Conservation (phyloP, 2,329 filamentous ascomycete genomes). For the Fusarium anguioides region DNA sequence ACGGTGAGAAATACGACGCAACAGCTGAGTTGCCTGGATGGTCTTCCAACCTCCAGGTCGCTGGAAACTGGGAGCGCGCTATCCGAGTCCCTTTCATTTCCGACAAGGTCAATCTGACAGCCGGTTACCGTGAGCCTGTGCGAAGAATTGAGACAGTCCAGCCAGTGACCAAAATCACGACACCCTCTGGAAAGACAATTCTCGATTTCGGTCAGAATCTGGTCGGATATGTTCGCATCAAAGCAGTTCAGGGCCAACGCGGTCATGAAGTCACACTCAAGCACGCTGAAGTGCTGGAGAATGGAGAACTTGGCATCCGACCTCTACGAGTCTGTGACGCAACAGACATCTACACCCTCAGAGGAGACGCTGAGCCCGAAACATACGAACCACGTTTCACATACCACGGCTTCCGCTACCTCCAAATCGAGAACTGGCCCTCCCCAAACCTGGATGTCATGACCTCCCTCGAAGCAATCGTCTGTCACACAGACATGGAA, state of each 20-base stretch:
- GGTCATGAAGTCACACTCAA: constrained; percentile 57
- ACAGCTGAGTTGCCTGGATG: constrained; percentile 39
- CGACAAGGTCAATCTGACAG: constrained; percentile 45
- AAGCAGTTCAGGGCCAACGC: constrained; percentile 48
- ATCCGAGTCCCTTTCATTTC: constrained; percentile 21
- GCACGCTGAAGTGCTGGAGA: constrained; percentile 67
- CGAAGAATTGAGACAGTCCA: constrained; percentile 49
- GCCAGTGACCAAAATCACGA: constrained; percentile 47
- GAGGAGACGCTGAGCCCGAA: constrained; percentile 29
- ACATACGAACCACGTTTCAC: constrained; percentile 60
- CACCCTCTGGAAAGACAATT: constrained; percentile 56
- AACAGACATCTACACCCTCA: constrained; percentile 57
- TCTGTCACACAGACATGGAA: constrained; percentile 64
- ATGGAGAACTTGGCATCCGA: constrained; percentile 54
- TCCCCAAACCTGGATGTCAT: constrained; percentile 36
- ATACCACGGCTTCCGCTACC: constrained; percentile 67
- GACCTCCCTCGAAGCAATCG: constrained; percentile 46
- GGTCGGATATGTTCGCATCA: constrained; percentile 61
- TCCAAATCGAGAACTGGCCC: constrained; percentile 60
- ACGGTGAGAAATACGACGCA: constrained; percentile 64
- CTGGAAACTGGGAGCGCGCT: constrained; percentile 27
- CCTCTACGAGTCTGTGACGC: constrained; percentile 61
- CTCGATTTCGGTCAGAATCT: constrained; percentile 69
- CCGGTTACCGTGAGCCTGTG: constrained; percentile 59
- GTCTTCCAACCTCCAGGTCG: constrained; percentile 5